phyloP scores from a whole-genome alignment of 768 basidiomycete species.

The Tulasnella sp. region DNA sequence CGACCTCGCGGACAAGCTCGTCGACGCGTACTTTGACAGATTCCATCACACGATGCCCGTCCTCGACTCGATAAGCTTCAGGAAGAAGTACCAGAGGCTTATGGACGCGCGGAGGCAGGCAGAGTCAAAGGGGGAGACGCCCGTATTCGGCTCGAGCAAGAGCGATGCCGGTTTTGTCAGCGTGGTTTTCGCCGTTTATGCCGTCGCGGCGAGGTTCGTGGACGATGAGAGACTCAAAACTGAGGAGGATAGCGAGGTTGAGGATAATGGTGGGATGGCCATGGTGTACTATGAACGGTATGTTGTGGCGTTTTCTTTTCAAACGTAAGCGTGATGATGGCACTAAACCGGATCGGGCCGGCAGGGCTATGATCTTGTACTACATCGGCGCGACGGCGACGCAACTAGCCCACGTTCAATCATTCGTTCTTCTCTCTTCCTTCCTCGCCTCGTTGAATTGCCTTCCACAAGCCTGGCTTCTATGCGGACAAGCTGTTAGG shows the following conservation, averaged over 20 bases:
- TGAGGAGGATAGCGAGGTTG: conserved; percentile 38
- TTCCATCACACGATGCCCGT: conserved; percentile 86
- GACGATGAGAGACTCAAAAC: conserved; percentile 54
- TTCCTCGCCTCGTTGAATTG: conserved; percentile 91
- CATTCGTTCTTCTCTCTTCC: conserved; percentile 75
- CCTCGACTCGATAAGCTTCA: conserved; percentile 76
- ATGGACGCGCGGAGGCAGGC: conserved; percentile 52
- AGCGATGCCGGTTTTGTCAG: conserved; percentile 67
- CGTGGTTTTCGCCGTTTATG: conserved; percentile 80
- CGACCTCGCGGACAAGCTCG: conserved; percentile 80
- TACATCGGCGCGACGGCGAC: conserved; percentile 86
- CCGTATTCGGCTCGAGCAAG: background rate
- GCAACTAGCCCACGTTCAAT: conserved; percentile 81
- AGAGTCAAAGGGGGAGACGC: background rate
- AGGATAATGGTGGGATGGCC: conserved; percentile 76
- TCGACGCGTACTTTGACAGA: conserved; percentile 77
- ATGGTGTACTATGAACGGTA: conserved; percentile 87
- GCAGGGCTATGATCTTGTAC: conserved; percentile 78
- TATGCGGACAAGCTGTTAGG: conserved; percentile 84
- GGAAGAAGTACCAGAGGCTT: conserved; percentile 57
- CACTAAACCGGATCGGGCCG: background rate
- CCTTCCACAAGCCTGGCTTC: conserved; percentile 88
- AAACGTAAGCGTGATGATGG: conserved; percentile 27
- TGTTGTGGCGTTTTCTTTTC: conserved; percentile 30
- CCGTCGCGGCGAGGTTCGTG: conserved; percentile 74